phyloP scores from a whole-genome alignment of 2,329 filamentous ascomycete species.

The Exophiala sideris region DNA sequence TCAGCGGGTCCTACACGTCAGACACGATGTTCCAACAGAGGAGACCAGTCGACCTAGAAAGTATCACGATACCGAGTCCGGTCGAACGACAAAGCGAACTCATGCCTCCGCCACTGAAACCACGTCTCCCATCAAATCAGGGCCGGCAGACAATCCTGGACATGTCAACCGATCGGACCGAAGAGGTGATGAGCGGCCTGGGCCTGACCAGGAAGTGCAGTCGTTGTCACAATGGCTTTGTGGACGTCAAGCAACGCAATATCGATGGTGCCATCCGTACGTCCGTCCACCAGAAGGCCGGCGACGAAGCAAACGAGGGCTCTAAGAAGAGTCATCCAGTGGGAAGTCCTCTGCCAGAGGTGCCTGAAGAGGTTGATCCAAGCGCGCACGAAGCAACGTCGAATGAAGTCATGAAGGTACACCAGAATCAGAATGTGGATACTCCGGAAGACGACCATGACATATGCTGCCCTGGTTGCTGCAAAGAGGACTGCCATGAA shows the following conservation, averaged over 20 bases:
- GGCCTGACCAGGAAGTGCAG: slow-evolving; percentile 26
- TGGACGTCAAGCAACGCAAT: slow-evolving; percentile 20
- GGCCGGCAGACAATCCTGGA: background rate
- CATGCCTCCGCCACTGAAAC: slow-evolving; percentile 11
- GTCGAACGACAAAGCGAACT: background rate
- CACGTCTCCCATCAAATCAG: slow-evolving; percentile 1
- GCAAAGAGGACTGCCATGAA: slow-evolving; percentile 25
- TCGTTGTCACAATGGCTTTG: slow-evolving; percentile 23
- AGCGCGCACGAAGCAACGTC: background rate
- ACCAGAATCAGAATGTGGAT: background rate
- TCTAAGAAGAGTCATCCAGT: slow-evolving; percentile 11
- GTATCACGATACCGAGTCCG: background rate
- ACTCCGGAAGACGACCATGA: slow-evolving; percentile 21
- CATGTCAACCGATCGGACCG: background rate
- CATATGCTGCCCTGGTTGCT: slow-evolving; percentile 27
- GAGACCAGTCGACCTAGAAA: background rate
- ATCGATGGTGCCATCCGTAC: slow-evolving; percentile 21
- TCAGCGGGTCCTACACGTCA: background rate
- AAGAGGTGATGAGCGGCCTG: slow-evolving; percentile 6
- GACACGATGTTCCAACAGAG: background rate
- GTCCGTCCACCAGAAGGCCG: slow-evolving; percentile 15
- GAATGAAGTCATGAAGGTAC: background rate
- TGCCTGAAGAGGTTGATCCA: slow-evolving; percentile 7
- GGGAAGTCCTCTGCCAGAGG: slow-evolving; percentile 11
- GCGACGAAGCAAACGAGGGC: slow-evolving; percentile 6